A percentile compares a stretch with the other conserved stretches of the same genome.
Conservation (phyloP, 257 asterid genomes). For the Nicotiana noctiflora region DNA sequence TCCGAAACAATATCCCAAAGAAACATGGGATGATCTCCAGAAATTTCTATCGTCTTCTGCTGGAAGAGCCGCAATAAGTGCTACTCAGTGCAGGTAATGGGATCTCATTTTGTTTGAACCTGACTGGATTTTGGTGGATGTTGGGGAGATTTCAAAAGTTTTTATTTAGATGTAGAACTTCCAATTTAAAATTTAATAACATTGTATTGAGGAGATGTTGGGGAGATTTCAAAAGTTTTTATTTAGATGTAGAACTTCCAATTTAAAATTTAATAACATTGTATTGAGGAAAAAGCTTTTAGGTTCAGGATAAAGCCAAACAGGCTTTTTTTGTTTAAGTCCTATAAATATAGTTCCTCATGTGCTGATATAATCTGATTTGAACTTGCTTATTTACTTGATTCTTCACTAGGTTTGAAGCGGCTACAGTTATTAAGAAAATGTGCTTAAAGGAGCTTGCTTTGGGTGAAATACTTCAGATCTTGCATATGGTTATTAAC, state of each 20-base stretch:
- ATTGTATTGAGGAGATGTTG: background rate
- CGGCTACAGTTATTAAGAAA: constrained; percentile 65
- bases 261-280: background rate
- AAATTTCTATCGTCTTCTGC: constrained; percentile 61
- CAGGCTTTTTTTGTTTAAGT: background rate
- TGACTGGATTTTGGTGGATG: background rate
- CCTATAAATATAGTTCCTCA: background rate
- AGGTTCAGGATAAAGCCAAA: background rate
- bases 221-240: background rate
- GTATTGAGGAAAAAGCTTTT: background rate
- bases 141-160: background rate
- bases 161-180: background rate
- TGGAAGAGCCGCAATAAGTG: constrained; percentile 64
- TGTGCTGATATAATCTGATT: background rate
- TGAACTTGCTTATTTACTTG: constrained; percentile 5
- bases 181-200: background rate
- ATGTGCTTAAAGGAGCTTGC: constrained; percentile 57
- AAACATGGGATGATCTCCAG: constrained; percentile 73
- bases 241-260: background rate
- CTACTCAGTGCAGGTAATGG: constrained; percentile 66
- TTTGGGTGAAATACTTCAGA: constrained; percentile 77
- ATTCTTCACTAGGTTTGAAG: constrained; percentile 69
- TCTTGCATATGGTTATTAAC: constrained; percentile 73
- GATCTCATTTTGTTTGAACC: background rate
- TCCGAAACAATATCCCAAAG: constrained; percentile 38